These are phyloP conservation scores for Nematocida sp. DNA, from an alignment of 371 early-diverging fungal species.

Conservation along the genomic window DNA sequence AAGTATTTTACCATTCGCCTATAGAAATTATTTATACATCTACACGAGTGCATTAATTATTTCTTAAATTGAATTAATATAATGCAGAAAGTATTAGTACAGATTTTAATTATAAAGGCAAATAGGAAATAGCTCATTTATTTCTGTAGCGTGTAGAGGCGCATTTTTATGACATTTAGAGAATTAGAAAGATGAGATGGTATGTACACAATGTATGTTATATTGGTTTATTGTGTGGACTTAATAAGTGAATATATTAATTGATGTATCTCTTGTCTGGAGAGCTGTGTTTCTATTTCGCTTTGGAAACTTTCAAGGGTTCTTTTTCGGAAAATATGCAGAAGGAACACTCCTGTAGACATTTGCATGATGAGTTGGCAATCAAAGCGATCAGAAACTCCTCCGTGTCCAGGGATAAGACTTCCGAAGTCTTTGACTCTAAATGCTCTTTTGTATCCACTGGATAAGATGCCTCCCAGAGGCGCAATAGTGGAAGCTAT, in stretches of 20 bases:
- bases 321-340: slow-evolving; percentile 17
- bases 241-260: background rate
- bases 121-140: too few species aligned
- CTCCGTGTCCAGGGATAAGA: slow-evolving; percentile 84
- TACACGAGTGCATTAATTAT: too few species aligned
- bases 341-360: slow-evolving; percentile 78
- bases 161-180: too few species aligned
- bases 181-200: too few species aligned
- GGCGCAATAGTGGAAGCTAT: slow-evolving; percentile 94
- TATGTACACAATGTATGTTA: too few species aligned
- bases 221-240: too few species aligned
- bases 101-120: too few species aligned
- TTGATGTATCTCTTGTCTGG: background rate
- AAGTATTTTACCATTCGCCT: too few species aligned
- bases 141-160: too few species aligned
- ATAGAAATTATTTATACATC: too few species aligned
- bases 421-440: slow-evolving; percentile 94
- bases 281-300: background rate
- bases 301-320: background rate
- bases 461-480: slow-evolving; percentile 97
- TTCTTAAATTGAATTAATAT: too few species aligned
- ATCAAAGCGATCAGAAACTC: slow-evolving; percentile 93
- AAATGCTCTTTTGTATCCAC: slow-evolving; percentile 86
- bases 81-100: too few species aligned
- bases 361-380: slow-evolving; percentile 91